phyloP scores from a whole-genome alignment of 1,284 basidiomycete genomes.

The Apiotrichum laibachii region DNA sequence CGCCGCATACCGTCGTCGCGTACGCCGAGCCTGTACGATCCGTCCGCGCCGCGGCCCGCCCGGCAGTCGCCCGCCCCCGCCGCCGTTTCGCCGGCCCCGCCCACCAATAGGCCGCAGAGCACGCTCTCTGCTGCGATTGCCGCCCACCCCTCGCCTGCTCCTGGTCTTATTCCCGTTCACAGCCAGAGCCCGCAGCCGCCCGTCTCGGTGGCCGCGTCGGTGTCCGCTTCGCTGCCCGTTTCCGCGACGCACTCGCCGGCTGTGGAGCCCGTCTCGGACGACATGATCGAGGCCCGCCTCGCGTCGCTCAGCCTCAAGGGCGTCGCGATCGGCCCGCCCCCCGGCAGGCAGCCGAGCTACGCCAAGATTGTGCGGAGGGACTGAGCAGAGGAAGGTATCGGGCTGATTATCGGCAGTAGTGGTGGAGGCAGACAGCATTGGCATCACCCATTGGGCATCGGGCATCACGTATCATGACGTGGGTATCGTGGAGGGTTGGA shows the following conservation, averaged over 20 bases:
- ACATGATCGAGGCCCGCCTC: constrained; percentile 43
- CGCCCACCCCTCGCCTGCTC: background rate
- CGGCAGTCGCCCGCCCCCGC: constrained; percentile 8
- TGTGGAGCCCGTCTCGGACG: constrained; percentile 15
- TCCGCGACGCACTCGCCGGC: background rate
- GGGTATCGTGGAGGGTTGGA: too few species aligned
- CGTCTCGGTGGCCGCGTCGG: background rate
- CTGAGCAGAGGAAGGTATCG: constrained; percentile 10
- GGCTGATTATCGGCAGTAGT: too few species aligned
- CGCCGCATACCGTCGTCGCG: constrained; percentile 26
- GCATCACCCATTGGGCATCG: too few species aligned
- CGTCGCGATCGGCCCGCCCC: constrained; percentile 30
- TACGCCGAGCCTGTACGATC: constrained; percentile 35
- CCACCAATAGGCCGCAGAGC: background rate
- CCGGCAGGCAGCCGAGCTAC: constrained; percentile 33
- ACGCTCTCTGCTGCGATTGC: constrained; percentile 1
- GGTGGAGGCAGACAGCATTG: background rate
- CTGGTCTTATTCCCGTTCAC: too few species aligned
- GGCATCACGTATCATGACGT: too few species aligned
- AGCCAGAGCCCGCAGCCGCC: background rate
- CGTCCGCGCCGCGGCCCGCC: constrained; percentile 26
- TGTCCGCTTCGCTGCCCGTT: background rate
- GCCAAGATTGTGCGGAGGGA: constrained; percentile 47
- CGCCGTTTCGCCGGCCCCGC: background rate
- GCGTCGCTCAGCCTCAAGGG: constrained; percentile 39